Conservation (phyloP, 1,139 yeast species). For the Cylindricascospora bacillispora region DNA sequence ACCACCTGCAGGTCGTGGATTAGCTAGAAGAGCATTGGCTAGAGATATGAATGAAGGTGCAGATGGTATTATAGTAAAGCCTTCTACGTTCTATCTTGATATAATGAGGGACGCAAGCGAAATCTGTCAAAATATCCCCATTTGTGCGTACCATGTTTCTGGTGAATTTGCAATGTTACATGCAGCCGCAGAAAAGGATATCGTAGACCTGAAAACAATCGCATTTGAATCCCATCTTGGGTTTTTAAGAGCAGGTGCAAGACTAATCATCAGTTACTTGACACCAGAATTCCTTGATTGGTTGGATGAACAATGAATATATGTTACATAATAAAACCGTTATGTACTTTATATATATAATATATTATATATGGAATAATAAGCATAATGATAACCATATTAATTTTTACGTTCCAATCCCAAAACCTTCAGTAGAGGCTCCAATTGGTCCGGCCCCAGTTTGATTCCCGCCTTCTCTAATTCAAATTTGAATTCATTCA, state of each 20-base stretch:
- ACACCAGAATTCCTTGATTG: slow-evolving; percentile 95
- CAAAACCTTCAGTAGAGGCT: slow-evolving; percentile 19
- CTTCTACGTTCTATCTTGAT: slow-evolving; percentile 93
- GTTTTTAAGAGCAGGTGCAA: slow-evolving; percentile 90
- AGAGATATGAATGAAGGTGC: slow-evolving; percentile 91
- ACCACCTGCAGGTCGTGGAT: slow-evolving; percentile 86
- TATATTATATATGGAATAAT: neutral
- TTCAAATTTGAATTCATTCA: slow-evolving; percentile 16
- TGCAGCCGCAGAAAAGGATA: slow-evolving; percentile 96
- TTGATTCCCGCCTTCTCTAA: slow-evolving; percentile 16
- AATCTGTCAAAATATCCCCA: slow-evolving; percentile 71
- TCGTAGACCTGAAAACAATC: slow-evolving; percentile 74
- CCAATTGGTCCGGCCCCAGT: slow-evolving; percentile 18
- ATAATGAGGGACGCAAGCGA: slow-evolving; percentile 78
- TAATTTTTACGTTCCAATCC: slow-evolving; percentile 13
- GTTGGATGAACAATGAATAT: slow-evolving; percentile 35
- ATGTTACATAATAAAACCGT: neutral
- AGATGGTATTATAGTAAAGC: slow-evolving; percentile 90
- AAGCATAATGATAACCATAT: neutral
- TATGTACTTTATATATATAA: slow-evolving; percentile 1
- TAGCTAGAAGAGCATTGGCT: slow-evolving; percentile 80
- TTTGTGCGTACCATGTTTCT: slow-evolving; percentile 92
- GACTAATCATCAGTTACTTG: slow-evolving; percentile 79
- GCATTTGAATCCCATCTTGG: slow-evolving; percentile 93
- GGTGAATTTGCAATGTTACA: slow-evolving; percentile 98